These are phyloP conservation scores for Petrea volubilis DNA, from an alignment of 257 asterid species.

Conservation along the genomic window DNA sequence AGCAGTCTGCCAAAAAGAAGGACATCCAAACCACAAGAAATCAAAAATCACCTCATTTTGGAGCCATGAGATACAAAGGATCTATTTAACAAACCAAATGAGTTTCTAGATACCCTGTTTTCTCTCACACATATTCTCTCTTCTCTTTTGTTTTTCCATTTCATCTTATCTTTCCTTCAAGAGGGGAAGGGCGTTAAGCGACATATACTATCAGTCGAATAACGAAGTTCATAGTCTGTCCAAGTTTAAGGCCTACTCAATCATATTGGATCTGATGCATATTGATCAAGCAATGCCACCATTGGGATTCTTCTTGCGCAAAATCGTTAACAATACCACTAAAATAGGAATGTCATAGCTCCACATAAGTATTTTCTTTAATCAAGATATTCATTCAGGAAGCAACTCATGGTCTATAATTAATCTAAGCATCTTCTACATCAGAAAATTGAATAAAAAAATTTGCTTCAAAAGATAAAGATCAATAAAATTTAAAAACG, in stretches of 20 bases:
- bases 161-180: not conserved
- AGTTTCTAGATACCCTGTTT: slow-evolving; percentile 1
- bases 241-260: not conserved
- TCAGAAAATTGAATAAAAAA: not conserved
- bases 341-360: not conserved
- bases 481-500: not conserved
- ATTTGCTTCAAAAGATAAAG: not conserved
- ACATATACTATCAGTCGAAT: not conserved
- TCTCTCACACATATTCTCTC: not conserved
- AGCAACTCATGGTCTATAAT: not conserved
- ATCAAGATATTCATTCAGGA: not conserved
- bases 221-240: not conserved
- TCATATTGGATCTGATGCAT: not conserved
- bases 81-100: not conserved
- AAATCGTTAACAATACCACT: not conserved
- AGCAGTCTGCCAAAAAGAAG: slow-evolving; percentile 60
- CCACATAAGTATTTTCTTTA: not conserved
- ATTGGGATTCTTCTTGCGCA: not conserved
- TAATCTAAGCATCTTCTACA: slow-evolving; percentile 1
- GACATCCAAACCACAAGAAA: slow-evolving; percentile 14
- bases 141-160: not conserved
- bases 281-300: not conserved
- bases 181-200: not conserved
- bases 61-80: slow-evolving; percentile 4
- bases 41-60: not conserved